phyloP scores from a whole-genome alignment of 2,329 filamentous ascomycete species.

The Grosmannia huntii region DNA sequence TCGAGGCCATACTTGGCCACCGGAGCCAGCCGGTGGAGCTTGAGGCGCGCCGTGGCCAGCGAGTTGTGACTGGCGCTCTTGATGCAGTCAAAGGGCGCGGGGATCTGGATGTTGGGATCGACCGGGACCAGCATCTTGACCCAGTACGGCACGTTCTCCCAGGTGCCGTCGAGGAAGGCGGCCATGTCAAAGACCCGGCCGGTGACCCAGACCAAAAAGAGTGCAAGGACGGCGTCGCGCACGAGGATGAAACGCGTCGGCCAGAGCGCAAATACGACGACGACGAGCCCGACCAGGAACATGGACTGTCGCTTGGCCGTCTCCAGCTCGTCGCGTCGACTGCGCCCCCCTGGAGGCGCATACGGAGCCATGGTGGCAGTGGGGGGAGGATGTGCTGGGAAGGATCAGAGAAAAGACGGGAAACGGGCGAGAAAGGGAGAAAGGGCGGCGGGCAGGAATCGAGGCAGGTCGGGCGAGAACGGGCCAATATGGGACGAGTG shows the following conservation, averaged over 20 bases:
- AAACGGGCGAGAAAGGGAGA: background rate
- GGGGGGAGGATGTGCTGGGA: background rate
- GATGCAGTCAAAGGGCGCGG: background rate
- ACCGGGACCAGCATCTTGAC: background rate
- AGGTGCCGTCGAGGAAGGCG: background rate
- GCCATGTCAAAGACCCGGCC: background rate
- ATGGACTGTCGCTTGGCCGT: background rate
- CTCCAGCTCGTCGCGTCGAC: background rate
- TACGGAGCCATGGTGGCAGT: background rate
- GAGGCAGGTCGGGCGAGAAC: background rate
- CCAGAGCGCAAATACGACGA: background rate
- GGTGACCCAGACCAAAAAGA: background rate
- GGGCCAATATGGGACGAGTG: background rate
- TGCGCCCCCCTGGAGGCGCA: background rate
- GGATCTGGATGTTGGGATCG: background rate
- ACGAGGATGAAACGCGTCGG: background rate
- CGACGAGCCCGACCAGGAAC: background rate
- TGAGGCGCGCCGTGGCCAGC: background rate
- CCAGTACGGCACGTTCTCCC: background rate
- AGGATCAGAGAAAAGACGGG: background rate
- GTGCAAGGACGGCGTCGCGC: background rate
- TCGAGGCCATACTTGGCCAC: background rate
- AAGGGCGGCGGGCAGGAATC: background rate
- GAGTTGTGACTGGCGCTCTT: background rate
- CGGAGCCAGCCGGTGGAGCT: background rate